Base-by-base conservation (phyloP, 768 basidiomycete genomes). In the Hypholoma fasciculare region DNA sequence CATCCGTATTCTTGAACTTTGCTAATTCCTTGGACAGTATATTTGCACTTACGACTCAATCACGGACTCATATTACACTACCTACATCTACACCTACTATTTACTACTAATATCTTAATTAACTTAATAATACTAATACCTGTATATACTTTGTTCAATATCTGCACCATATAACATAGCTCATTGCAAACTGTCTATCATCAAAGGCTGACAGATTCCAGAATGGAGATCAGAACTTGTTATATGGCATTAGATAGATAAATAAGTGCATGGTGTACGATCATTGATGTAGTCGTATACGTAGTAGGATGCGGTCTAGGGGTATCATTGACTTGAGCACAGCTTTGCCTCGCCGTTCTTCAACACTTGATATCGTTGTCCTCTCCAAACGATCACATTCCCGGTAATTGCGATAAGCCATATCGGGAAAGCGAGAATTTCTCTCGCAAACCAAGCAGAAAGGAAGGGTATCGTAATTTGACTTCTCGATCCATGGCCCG, bases 341-440 rank as follows among this genome's bases (percentile, higher is more conserved):
- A 65, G 46, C 47, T 58, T 61, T 7, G 86, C 87, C 69, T 89
- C 88, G 47, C 96, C 95, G 63, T 93, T 89, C 37, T 73, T 74
- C 59, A 87, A 70, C 46, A 98, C 82, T 61, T 79, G 78, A 72
- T 98, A 99, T 61, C 71, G 81, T 66, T 75, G 80, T 0, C 96
- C 96, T 67, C 97, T 82, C 97, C 97, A 99, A 0, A 80, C 77
- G 34, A 99, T 92, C 57, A 86, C 84, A 69, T 86, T 80, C 27
- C 96, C 94, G 50, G 88, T 72, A 40, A 99, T 84, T 6, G 92
- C 96, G 60, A 88, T 76, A 7, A 89, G 49, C 84, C 88, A 99
- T 57, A 98, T 92, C 0, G 97, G 97, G 19, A 98, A 75, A 4
- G 96, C 88, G 58, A 96, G 71, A 40, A 88, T 12, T 73, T 99